phyloP scores from a whole-genome alignment of 768 basidiomycete genomes.

The Daedaleopsis nitida region DNA sequence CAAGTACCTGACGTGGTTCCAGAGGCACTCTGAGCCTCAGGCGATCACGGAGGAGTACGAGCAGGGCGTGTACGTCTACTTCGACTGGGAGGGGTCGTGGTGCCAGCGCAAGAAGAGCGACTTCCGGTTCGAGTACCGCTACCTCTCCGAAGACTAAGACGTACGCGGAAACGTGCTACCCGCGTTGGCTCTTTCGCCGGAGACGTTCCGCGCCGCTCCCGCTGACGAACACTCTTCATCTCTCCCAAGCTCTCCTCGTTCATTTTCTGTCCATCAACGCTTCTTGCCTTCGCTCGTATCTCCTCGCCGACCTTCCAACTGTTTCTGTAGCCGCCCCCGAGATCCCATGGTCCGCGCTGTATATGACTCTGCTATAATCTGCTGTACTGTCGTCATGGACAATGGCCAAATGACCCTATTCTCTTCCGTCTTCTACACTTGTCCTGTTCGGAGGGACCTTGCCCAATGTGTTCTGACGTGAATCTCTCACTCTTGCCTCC shows the following conservation, averaged over 20 bases:
- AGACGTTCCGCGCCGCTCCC: neutral
- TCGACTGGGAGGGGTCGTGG: constrained; percentile 99
- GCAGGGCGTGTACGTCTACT: constrained; percentile 98
- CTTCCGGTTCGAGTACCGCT: constrained; percentile 96
- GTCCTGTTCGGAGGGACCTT: too few relatives aligned
- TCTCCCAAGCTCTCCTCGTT: neutral
- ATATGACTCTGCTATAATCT: constrained; percentile 15
- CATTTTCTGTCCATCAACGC: neutral
- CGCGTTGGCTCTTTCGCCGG: neutral
- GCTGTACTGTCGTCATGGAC: constrained; percentile 15
- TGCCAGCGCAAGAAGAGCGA: constrained; percentile 98
- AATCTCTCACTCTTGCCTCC: too few relatives aligned
- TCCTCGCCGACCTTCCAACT: neutral
- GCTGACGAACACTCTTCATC: neutral
- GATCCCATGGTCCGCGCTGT: constrained; percentile 7
- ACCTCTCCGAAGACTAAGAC: constrained; percentile 83
- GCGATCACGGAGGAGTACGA: constrained; percentile 99
- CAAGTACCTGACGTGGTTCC: constrained; percentile 99
- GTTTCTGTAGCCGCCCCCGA: constrained; percentile 1
- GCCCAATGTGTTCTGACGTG: neutral
- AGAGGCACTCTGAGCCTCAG: constrained; percentile 95
- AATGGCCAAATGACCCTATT: neutral
- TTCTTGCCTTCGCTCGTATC: neutral
- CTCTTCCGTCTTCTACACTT: neutral
- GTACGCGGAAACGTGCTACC: neutral